Evolutionary conservation across 1,284 basidiomycete species (phyloP), one percentile per base, ranked within the genome.

Genomic region (Ceratobasidium sp.): DNA sequence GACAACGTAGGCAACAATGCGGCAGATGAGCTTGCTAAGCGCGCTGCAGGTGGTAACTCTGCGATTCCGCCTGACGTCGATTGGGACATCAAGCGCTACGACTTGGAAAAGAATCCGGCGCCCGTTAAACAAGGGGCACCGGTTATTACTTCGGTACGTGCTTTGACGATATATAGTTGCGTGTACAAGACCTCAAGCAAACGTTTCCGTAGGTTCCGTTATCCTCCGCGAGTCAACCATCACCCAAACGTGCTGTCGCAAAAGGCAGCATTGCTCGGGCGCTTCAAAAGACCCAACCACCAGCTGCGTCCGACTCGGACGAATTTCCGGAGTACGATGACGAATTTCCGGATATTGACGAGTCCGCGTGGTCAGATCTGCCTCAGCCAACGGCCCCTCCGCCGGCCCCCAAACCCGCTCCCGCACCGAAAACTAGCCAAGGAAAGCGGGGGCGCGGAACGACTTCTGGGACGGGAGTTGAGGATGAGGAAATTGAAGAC

Each of bases 401-500:
- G 6, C 33, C 58, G 1, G 58, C 69, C 7, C 58, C 60, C 17
- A 49, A 35, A 11, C 13, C 54, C 54, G 26, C 28, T 15, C 26
- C 54, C 1, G 54, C 28, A 26, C 53, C 53, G n/a, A 54, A 64
- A 28, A 8, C 45, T 26, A 39, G n/a, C 33, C 42, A 33, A 8
- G n/a, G 35, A 45, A 73, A 73, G 35, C 69, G 58, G 23, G 39
- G 7, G 42, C 64, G 64, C 64, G 39, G 39, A 13, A 13, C 39
- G 7, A 42, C 6, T 6, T 42, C 13, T 42, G 39, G 39, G n/a
- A n/a, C n/a, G n/a, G 37, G 42, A 6, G 83, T 84, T 31, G 85
- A 83, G 1, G 87, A 86, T 20, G 86, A 85, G 35, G 89, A 90
- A 58, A 80, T 80, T 10, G 49, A 71, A 28, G 54, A 74, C 20